phyloP scores from a whole-genome alignment of 2,329 filamentous ascomycete genomes.

The Zopfia rhizophila region DNA sequence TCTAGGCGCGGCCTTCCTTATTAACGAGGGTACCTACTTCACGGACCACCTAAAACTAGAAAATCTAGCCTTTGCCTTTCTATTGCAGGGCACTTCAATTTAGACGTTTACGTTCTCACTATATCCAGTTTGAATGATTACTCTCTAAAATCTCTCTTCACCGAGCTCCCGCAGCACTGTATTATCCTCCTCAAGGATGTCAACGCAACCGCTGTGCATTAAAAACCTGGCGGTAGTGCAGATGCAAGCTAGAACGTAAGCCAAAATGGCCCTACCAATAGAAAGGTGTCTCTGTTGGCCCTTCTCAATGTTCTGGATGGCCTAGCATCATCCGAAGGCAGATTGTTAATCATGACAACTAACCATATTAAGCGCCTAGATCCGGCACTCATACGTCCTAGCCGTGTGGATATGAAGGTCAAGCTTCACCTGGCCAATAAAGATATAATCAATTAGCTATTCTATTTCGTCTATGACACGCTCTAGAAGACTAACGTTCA shows the following conservation, averaged over 20 bases:
- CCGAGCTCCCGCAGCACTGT: no score
- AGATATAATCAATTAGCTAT: no score
- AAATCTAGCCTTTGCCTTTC: slow-evolving; percentile 21
- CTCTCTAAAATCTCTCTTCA: no score
- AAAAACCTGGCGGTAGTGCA: no score
- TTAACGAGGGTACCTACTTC: slow-evolving; percentile 26
- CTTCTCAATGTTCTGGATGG: slow-evolving; percentile 85
- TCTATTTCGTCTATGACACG: no score
- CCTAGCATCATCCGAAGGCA: slow-evolving; percentile 78
- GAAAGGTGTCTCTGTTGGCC: slow-evolving; percentile 75
- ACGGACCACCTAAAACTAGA: slow-evolving; percentile 23
- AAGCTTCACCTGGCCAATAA: no score
- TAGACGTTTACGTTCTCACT: no score
- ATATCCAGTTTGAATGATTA: no score
- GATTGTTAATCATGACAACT: slow-evolving; percentile 82
- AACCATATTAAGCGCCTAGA: slow-evolving; percentile 79
- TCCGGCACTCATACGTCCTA: slow-evolving; percentile 76
- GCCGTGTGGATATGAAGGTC: slow-evolving; percentile 74
- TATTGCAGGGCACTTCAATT: slow-evolving; percentile 20
- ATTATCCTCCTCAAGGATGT: no score
- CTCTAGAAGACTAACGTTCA: no score
- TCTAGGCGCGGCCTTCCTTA: slow-evolving; percentile 23
- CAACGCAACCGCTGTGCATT: no score
- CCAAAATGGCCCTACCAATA: slow-evolving; percentile 16
- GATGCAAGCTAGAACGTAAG: slow-evolving; percentile 7